Conservation (phyloP, 768 basidiomycete species). For the Mycena belliarum region DNA sequence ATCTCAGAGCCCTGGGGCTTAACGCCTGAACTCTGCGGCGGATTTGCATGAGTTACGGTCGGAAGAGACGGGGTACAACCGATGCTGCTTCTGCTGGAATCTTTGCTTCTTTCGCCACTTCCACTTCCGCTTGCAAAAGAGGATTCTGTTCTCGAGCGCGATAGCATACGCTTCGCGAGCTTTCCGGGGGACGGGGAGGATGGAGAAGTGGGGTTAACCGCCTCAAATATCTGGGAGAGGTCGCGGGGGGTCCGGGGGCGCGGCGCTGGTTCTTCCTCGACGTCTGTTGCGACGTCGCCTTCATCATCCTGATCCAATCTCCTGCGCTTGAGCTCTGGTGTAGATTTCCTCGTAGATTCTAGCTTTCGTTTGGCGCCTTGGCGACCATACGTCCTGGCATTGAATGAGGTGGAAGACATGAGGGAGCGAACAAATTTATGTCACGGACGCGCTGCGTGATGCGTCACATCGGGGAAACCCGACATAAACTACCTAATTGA, state of each 20-base stretch:
- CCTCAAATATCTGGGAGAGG: constrained; percentile 21
- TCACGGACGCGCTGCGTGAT: constrained; percentile 2
- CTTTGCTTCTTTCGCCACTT: constrained; percentile 23
- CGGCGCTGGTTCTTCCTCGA: constrained; percentile 15
- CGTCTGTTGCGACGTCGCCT: constrained; percentile 15
- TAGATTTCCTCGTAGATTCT: constrained; percentile 2
- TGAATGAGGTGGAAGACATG: constrained; percentile 21
- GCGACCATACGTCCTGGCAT: constrained; percentile 18
- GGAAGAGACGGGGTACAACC: constrained; percentile 21
- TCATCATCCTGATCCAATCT: constrained; percentile 13
- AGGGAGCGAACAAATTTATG: neutral
- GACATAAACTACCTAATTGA: neutral
- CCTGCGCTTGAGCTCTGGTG: constrained; percentile 15
- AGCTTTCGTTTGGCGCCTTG: constrained; percentile 14
- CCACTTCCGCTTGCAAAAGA: constrained; percentile 40
- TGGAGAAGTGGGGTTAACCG: constrained; percentile 19
- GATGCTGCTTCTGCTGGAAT: constrained; percentile 19
- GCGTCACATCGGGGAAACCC: neutral
- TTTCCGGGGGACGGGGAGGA: constrained; percentile 38
- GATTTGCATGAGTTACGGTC: constrained; percentile 14
- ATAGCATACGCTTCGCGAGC: constrained; percentile 72
- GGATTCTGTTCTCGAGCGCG: constrained; percentile 65
- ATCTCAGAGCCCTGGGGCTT: constrained; percentile 9
- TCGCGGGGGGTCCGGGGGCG: constrained; percentile 13
- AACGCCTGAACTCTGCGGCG: constrained; percentile 24